Percentiles rank a stretch among this genome's conserved stretches.
phyloP scores from a whole-genome alignment of 441 rosid species.

The Erodium texanum region DNA sequence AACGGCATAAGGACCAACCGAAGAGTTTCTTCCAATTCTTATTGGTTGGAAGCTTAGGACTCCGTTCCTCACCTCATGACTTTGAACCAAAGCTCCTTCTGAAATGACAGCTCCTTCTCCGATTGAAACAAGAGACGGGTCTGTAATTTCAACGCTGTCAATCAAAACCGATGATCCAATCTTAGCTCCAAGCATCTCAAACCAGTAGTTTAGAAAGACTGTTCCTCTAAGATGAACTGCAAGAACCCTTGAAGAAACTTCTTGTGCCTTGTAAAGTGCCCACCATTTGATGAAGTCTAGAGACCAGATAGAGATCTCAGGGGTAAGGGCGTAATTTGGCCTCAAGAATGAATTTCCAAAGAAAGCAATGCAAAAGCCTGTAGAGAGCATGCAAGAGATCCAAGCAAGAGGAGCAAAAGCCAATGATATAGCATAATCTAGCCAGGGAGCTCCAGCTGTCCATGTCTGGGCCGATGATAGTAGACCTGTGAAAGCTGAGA shows the following conservation, averaged over 20 bases:
- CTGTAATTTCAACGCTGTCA: conserved; percentile 50
- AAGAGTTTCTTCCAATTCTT: conserved; percentile 40
- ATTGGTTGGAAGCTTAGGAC: conserved; percentile 43
- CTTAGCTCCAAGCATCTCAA: conserved; percentile 55
- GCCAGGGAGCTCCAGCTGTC: conserved; percentile 22
- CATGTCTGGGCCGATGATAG: conserved; percentile 19
- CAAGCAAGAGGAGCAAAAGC: conserved; percentile 54
- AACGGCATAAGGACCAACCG: conserved; percentile 55
- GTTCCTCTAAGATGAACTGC: conserved; percentile 63
- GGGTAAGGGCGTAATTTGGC: conserved; percentile 46
- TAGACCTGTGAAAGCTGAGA: conserved; percentile 35
- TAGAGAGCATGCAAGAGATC: conserved; percentile 43
- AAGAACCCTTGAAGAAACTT: conserved; percentile 49
- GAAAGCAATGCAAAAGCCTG: conserved; percentile 36
- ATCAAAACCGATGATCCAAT: conserved; percentile 55
- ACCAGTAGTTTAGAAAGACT: conserved; percentile 53
- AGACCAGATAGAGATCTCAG: conserved; percentile 53
- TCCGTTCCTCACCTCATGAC: conserved; percentile 57
- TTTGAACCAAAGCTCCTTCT: conserved; percentile 58
- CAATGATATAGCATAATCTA: conserved; percentile 25
- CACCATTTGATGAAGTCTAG: conserved; percentile 57
- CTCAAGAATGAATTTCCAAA: conserved; percentile 55
- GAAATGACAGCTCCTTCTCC: conserved; percentile 61
- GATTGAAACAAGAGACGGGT: conserved; percentile 52
- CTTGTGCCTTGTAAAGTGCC: conserved; percentile 64